These are phyloP conservation scores for Paulownia fortunei DNA, from an alignment of 257 asterid species.

Conservation along the genomic window DNA sequence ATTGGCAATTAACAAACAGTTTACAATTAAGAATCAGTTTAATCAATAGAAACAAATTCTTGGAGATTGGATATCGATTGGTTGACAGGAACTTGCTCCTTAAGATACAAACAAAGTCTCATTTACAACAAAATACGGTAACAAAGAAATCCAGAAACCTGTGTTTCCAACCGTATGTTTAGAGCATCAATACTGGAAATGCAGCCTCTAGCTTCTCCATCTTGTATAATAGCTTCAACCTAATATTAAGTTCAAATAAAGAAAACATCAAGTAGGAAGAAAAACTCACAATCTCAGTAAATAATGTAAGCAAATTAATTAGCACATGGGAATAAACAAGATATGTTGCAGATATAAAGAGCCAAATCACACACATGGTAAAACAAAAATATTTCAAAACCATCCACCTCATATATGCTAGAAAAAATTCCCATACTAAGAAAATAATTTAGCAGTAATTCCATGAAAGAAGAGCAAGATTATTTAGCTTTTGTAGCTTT, in stretches of 20 bases:
- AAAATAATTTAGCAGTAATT: not conserved
- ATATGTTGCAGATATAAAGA: conserved; percentile 1
- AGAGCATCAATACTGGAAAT: conserved; percentile 73
- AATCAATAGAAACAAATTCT: not conserved
- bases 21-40: not conserved
- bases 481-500: not conserved
- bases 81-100: not conserved
- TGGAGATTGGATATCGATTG: not conserved
- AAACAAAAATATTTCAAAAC: not conserved
- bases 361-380: not conserved
- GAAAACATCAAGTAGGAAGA: conserved; percentile 19
- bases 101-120: not conserved
- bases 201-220: conserved; percentile 74
- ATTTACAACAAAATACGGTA: not conserved
- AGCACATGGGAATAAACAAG: not conserved
- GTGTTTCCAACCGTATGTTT: conserved; percentile 61
- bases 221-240: conserved; percentile 88
- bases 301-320: not conserved
- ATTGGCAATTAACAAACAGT: conserved; percentile 21
- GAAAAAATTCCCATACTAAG: not conserved
- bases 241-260: conserved; percentile 34
- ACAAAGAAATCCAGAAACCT: conserved; percentile 49
- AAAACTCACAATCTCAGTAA: not conserved
- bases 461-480: conserved; percentile 2
- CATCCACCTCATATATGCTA: not conserved